A percentile compares a stretch with the other conserved stretches of the same genome.
Evolutionary conservation across 495 filamentous ascomycete species (phyloP).

Genomic region (Penicillium argentinense): DNA sequence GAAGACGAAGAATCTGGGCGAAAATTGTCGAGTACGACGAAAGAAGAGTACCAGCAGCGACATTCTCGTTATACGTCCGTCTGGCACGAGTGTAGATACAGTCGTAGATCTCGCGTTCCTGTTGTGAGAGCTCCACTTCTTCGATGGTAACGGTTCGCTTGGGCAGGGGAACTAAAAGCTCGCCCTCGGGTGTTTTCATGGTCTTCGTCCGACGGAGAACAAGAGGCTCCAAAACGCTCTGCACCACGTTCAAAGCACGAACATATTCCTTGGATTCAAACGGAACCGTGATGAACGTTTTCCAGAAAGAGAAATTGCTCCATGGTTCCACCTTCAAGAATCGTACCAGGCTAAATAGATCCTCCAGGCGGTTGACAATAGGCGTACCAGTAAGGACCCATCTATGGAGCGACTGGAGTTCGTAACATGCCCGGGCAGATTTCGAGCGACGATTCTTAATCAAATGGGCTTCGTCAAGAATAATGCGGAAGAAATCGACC

Average conservation of each 20-base stretch:
- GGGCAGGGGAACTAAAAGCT: slow-evolving; percentile 84
- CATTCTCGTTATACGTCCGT: slow-evolving; percentile 75
- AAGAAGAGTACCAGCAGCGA: slow-evolving; percentile 88
- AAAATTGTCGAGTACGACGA: slow-evolving; percentile 96
- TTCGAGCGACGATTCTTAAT: slow-evolving; percentile 92
- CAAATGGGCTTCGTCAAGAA: slow-evolving; percentile 90
- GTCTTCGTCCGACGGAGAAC: slow-evolving; percentile 95
- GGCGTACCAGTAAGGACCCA: slow-evolving; percentile 96
- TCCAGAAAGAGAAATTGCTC: slow-evolving; percentile 98
- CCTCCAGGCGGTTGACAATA: slow-evolving; percentile 94
- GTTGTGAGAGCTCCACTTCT: slow-evolving; percentile 76
- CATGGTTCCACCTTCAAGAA: slow-evolving; percentile 95
- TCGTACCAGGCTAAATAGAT: slow-evolving; percentile 90
- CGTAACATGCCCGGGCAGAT: slow-evolving; percentile 90
- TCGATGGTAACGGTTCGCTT: slow-evolving; percentile 77
- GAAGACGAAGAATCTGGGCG: slow-evolving; percentile 90
- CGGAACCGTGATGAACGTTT: slow-evolving; percentile 95
- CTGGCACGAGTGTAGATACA: slow-evolving; percentile 82
- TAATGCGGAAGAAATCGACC: slow-evolving; percentile 87
- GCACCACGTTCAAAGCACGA: slow-evolving; percentile 91
- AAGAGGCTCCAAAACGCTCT: slow-evolving; percentile 91
- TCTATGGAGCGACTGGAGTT: slow-evolving; percentile 77
- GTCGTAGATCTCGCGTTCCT: slow-evolving; percentile 89
- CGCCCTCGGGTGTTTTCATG: slow-evolving; percentile 92
- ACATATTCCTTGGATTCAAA: slow-evolving; percentile 95